Base-by-base conservation (phyloP, 2,329 filamentous ascomycete species). In the Chrysoporthe austroafricana region DNA sequence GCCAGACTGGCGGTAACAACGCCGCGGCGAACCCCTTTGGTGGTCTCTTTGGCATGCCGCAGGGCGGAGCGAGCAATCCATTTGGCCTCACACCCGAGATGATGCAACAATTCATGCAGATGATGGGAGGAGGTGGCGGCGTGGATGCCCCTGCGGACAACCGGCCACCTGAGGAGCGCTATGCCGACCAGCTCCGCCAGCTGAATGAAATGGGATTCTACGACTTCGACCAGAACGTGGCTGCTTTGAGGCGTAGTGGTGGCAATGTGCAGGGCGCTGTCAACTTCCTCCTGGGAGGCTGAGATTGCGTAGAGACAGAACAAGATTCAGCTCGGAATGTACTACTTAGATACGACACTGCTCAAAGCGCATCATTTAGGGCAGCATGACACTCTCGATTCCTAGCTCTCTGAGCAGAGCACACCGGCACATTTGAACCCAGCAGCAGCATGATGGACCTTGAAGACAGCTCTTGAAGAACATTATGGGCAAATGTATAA, bases 181-280 rank as follows among this genome's bases (percentile, higher is more conserved):
- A 97, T 74, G 94, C 92, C 3, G 90, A 92, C 43, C 95, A 99
- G 80, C 83, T 99, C 62, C 86, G 93, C 69, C 94, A 98, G 80
- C 82, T 99, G 70, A 99, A 99, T 78, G 96, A 98, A 72, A 99
- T 99, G 96, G 96, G 96, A 3, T 99, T 99, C 81, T 97, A 89
- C 77, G 94, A 99, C 76, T 99, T 98, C 76, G 95, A 99, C 63
- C 84, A 92, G 73, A 99, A 99, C 73, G 88, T 99, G 43, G 89
- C 91, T 66, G 96, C 96, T 5, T 81, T 99, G 75, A 86, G 95
- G 78, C 87, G 95, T 74, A 93, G 92, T 69, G 96, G 96, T 9
- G 96, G 96, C 13, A 97, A 92, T 77, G 96, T 98, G 52, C 94
- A 98, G 77, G 96, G 95, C 13, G 96, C 93, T 5, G 88, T 96